A percentile compares a stretch with the other conserved stretches of the same genome.
Evolutionary conservation across 1,284 basidiomycete species (phyloP).

Genomic region (Peniophora sp.): DNA sequence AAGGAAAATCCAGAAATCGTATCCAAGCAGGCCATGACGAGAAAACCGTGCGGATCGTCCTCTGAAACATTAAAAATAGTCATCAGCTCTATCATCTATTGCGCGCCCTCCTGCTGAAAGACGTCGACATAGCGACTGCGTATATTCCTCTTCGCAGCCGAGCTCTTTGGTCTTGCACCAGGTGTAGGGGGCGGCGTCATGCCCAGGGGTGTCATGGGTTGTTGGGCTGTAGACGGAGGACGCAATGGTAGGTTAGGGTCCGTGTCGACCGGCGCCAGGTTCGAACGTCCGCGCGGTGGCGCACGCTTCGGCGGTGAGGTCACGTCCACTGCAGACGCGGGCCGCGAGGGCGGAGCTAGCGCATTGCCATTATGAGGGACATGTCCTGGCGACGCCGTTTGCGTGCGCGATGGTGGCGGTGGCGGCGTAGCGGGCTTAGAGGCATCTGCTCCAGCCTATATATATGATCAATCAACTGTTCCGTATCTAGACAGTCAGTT

Average conservation of each 20-base stretch:
- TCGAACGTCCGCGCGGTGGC: slow-evolving; percentile 55
- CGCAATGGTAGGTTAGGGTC: slow-evolving; percentile 23
- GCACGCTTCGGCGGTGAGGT: slow-evolving; percentile 41
- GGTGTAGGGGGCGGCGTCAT: slow-evolving; percentile 35
- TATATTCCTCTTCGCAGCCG: slow-evolving; percentile 63
- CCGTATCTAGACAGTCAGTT: not conserved
- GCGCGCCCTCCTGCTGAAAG: slow-evolving; percentile 42
- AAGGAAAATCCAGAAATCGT: too few species aligned
- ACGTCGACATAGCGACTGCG: slow-evolving; percentile 83
- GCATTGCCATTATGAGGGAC: slow-evolving; percentile 18
- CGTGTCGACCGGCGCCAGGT: slow-evolving; percentile 46
- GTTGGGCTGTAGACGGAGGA: slow-evolving; percentile 24
- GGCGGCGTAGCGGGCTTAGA: slow-evolving; percentile 44
- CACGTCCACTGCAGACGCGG: slow-evolving; percentile 56
- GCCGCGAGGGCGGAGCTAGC: slow-evolving; percentile 41
- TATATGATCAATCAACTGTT: slow-evolving; percentile 1
- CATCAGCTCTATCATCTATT: not conserved
- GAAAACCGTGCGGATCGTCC: too few species aligned
- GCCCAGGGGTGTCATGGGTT: slow-evolving; percentile 21
- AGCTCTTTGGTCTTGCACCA: slow-evolving; percentile 46
- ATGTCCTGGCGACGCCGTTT: slow-evolving; percentile 71
- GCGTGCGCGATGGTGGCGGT: slow-evolving; percentile 66
- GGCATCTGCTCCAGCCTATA: slow-evolving; percentile 47
- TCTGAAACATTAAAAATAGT: too few species aligned
- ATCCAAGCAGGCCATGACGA: too few species aligned